Percentiles rank a stretch among this genome's conserved stretches.
Evolutionary conservation across 1,284 basidiomycete genomes (phyloP).

Genomic region (Cryptococcus sp.): DNA sequence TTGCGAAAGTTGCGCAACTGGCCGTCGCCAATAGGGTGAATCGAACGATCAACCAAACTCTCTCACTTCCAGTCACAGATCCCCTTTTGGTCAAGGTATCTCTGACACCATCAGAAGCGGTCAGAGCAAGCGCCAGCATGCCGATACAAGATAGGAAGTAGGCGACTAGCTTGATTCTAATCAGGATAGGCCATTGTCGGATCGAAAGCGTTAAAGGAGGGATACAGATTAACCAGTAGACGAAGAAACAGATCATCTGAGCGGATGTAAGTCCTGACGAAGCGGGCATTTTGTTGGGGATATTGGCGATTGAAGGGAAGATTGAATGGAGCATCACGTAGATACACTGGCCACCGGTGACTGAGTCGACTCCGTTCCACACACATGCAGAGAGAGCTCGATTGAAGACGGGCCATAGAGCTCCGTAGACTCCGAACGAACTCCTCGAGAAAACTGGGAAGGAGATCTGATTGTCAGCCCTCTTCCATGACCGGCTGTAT

Average conservation of each 20-base stretch:
- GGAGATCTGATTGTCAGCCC: slow-evolving; percentile 56
- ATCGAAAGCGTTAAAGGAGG: slow-evolving; percentile 71
- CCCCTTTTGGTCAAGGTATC: slow-evolving; percentile 75
- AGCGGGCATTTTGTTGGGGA: slow-evolving; percentile 63
- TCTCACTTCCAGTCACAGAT: slow-evolving; percentile 51
- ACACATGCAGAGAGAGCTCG: slow-evolving; percentile 62
- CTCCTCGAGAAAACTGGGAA: slow-evolving; percentile 71
- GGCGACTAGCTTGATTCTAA: slow-evolving; percentile 30
- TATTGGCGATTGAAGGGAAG: slow-evolving; percentile 65
- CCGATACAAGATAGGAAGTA: slow-evolving; percentile 26
- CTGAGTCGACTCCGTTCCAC: slow-evolving; percentile 51
- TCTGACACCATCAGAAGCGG: slow-evolving; percentile 51
- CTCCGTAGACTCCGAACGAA: slow-evolving; percentile 75
- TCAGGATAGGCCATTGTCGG: slow-evolving; percentile 53
- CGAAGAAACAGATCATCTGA: slow-evolving; percentile 64
- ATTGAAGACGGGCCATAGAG: slow-evolving; percentile 74
- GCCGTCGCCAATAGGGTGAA: slow-evolving; percentile 68
- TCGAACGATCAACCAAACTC: slow-evolving; percentile 54
- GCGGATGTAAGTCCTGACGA: slow-evolving; percentile 54
- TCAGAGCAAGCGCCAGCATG: slow-evolving; percentile 30
- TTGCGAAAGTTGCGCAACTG: slow-evolving; percentile 56
- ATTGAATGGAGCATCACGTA: slow-evolving; percentile 67
- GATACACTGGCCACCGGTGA: slow-evolving; percentile 54
- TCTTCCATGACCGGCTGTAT: not conserved
- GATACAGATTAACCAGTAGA: slow-evolving; percentile 76